A percentile compares a stretch with the other conserved stretches of the same genome.
Conservation (phyloP, 148 eudicot species). For the Hydrangea macrophylla region DNA sequence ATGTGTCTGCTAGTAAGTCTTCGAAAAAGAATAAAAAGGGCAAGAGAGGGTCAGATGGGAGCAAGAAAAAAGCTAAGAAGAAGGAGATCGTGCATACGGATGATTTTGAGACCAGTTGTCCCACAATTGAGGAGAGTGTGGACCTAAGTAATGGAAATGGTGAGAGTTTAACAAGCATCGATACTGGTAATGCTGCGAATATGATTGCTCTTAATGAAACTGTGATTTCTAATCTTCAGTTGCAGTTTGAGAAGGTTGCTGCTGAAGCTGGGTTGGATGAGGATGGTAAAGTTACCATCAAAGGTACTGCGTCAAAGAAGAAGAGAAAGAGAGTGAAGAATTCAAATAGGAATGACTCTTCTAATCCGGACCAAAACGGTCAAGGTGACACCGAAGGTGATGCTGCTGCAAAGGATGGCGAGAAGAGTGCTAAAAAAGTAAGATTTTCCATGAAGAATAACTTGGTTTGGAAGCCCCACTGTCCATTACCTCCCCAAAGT, state of each 20-base stretch:
- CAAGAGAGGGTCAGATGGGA: slow-evolving; percentile 8
- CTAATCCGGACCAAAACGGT: slow-evolving; percentile 10
- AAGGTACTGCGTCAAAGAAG: slow-evolving; percentile 36
- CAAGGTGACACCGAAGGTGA: slow-evolving; percentile 27
- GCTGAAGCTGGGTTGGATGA: slow-evolving; percentile 57
- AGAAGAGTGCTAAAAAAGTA: slow-evolving; percentile 69
- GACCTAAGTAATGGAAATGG: slow-evolving; percentile 25
- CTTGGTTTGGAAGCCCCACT: slow-evolving; percentile 86
- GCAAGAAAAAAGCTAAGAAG: neutral
- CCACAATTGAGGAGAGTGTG: slow-evolving; percentile 11
- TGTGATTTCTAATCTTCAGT: slow-evolving; percentile 81
- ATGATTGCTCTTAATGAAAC: slow-evolving; percentile 33
- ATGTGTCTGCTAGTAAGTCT: slow-evolving; percentile 12
- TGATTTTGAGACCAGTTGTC: neutral
- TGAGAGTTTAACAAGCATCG: slow-evolving; percentile 20
- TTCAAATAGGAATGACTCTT: slow-evolving; percentile 7
- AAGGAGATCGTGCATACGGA: slow-evolving; percentile 30
- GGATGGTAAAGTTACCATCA: slow-evolving; percentile 35
- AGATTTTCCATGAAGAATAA: slow-evolving; percentile 87
- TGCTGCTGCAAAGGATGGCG: slow-evolving; percentile 33
- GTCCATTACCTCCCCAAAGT: slow-evolving; percentile 81
- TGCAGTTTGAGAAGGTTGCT: slow-evolving; percentile 90
- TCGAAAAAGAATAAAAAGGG: slow-evolving; percentile 28
- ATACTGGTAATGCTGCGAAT: slow-evolving; percentile 19
- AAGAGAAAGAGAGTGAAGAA: slow-evolving; percentile 65